Base-by-base conservation (phyloP, 805 yeast genomes). In the Metschnikowia cerradonensis region DNA sequence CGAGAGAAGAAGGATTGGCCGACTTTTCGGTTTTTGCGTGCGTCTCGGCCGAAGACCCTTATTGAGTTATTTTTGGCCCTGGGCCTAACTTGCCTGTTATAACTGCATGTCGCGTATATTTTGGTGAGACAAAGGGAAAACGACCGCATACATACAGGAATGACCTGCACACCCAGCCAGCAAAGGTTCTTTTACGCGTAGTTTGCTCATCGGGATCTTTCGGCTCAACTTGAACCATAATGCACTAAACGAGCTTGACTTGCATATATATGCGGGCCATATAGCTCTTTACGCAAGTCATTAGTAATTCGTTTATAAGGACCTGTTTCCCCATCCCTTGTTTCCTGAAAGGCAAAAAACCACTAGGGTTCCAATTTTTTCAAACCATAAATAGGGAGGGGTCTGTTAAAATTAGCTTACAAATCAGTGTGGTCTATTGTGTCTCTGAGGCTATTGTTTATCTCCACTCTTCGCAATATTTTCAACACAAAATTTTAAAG, bases 121-220 rank as follows among this genome's bases (percentile, higher is more conserved):
- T 3, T 26, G 14, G 15, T 4, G 19, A 14, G 11, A 8, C n/a
- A 5, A 4, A 6, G 38, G 7, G 11, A n/a, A 20, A 42, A 4
- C 19, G 6, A 11, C 11, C 10, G 2, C 2, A 6, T 33, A 20
- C 22, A n/a, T 34, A 30, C 45, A 33, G 37, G 10, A 32, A 6
- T 3, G 13, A 2, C 7, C 45, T 17, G 36, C 45, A 41, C 22
- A 41, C 11, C 4, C 6, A 3, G n/a, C 33, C 10, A 30, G 22
- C 33, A 30, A 19, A 19, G 45, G 45, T 22, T 22, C 26, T 17
- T 31, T 41, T 31, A 31, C 45, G 36, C 45, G 45, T 39, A 17
- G 15, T 14, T 42, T 33, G 36, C 26, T n/a, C 45, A 42, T 42
- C 45, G 45, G 45, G 45, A 42, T 15, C 36, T 32, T 42, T 42